Conservation (phyloP, 345 rosid species). For the Moricandia moricandioides region DNA sequence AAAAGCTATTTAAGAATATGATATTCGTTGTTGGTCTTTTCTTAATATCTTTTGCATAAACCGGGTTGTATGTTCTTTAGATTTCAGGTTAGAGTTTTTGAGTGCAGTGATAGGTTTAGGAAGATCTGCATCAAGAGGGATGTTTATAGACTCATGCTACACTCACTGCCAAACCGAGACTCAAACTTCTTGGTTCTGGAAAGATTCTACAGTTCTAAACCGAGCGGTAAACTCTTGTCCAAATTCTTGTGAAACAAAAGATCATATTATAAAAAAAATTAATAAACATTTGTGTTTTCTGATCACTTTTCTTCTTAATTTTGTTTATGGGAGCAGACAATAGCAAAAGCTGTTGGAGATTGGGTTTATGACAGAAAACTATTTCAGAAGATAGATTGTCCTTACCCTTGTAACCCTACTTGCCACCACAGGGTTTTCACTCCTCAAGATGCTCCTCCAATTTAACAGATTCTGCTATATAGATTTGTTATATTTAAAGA, state of each 20-base stretch:
- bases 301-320: neutral
- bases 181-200: constrained; percentile 75
- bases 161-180: constrained; percentile 84
- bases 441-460: constrained; percentile 34
- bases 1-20: constrained; percentile 7
- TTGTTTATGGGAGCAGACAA: constrained; percentile 45
- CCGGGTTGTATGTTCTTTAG: constrained; percentile 39
- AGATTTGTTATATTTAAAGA: constrained; percentile 16
- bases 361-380: constrained; percentile 68
- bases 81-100: constrained; percentile 67
- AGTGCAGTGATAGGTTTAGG: constrained; percentile 47
- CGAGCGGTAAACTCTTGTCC: constrained; percentile 44
- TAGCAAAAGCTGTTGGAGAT: constrained; percentile 85
- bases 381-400: constrained; percentile 83
- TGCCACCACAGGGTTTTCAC: constrained; percentile 58
- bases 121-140: constrained; percentile 62
- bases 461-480: constrained; percentile 33
- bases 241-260: neutral
- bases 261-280: neutral
- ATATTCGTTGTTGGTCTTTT: neutral
- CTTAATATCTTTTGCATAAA: neutral
- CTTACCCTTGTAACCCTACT: constrained; percentile 95
- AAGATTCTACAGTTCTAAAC: constrained; percentile 58
- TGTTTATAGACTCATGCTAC: constrained; percentile 81
- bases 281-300: neutral